Evolutionary conservation across 176 grass and related monocot species (phyloP).

Genomic region (Chloris gayana): DNA sequence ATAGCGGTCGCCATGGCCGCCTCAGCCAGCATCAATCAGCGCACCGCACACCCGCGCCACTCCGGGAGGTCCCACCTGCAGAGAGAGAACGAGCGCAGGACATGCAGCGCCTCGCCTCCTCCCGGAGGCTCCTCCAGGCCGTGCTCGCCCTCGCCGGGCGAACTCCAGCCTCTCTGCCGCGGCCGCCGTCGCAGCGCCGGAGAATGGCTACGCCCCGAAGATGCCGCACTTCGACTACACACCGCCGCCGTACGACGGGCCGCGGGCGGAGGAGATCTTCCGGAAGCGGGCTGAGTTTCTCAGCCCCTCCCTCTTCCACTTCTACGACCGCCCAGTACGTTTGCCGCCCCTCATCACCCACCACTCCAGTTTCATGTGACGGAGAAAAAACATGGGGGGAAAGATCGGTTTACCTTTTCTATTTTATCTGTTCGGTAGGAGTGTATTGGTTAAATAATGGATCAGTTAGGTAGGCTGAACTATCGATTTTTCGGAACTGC

Average conservation of each 20-base stretch:
- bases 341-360: not conserved
- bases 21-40: constrained; percentile 9
- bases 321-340: constrained; percentile 85
- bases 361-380: constrained; percentile 13
- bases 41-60: not conserved
- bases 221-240: constrained; percentile 76
- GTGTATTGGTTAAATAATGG: not conserved
- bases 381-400: not conserved
- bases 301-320: constrained; percentile 88
- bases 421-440: not conserved
- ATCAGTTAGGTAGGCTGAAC: not conserved
- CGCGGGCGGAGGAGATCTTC: constrained; percentile 68
- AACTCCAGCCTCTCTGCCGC: constrained; percentile 53
- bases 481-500: not conserved
- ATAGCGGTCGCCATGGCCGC: constrained; percentile 28
- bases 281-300: constrained; percentile 79
- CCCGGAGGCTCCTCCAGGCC: constrained; percentile 52
- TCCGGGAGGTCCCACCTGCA: not conserved
- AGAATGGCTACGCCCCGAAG: constrained; percentile 44
- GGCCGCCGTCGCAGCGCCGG: constrained; percentile 26
- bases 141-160: constrained; percentile 38
- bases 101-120: constrained; percentile 57
- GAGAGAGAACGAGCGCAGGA: not conserved
- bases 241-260: constrained; percentile 83
- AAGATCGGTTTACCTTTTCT: not conserved